phyloP scores from a whole-genome alignment of 192 early-diverging fungal genomes.

The Geranomyces variabilis region DNA sequence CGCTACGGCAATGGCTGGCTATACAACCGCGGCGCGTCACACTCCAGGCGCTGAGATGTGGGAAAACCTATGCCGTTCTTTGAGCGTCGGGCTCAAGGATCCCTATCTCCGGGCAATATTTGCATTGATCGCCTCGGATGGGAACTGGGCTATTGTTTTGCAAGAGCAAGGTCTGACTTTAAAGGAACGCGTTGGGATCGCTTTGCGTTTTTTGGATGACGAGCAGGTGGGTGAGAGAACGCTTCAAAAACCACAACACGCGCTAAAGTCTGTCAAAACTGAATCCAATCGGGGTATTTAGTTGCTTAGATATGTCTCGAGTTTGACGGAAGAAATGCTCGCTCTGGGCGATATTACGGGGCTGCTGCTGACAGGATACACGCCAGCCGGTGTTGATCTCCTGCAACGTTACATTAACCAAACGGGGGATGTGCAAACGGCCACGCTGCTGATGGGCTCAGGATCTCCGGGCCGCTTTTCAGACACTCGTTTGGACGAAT shows the following conservation, averaged over 20 bases:
- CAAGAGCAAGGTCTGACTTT: slow-evolving; percentile 73
- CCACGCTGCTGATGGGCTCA: slow-evolving; percentile 67
- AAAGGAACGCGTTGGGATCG: slow-evolving; percentile 79
- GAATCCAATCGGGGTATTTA: slow-evolving; percentile 33
- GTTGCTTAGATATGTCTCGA: slow-evolving; percentile 67
- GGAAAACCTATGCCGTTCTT: slow-evolving; percentile 62
- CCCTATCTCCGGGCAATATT: slow-evolving; percentile 90
- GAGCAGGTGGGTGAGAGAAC: slow-evolving; percentile 74
- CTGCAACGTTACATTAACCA: slow-evolving; percentile 80
- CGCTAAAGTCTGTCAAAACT: too few species aligned
- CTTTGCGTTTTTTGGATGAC: slow-evolving; percentile 83
- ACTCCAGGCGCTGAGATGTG: slow-evolving; percentile 45
- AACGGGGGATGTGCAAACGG: slow-evolving; percentile 92
- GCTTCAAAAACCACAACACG: neutral
- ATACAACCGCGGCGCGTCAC: slow-evolving; percentile 29
- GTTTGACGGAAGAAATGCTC: slow-evolving; percentile 57
- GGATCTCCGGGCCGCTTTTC: slow-evolving; percentile 62
- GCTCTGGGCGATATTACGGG: slow-evolving; percentile 76
- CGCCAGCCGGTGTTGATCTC: slow-evolving; percentile 64
- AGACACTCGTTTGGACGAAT: slow-evolving; percentile 65
- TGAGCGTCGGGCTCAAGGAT: slow-evolving; percentile 62
- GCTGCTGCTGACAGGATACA: slow-evolving; percentile 77
- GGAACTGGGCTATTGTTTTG: slow-evolving; percentile 80
- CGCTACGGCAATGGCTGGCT: slow-evolving; percentile 71
- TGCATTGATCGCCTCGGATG: slow-evolving; percentile 75